Base-by-base conservation (phyloP, 108 stramenopile species). In the Pseudonitzschia multistriata region DNA sequence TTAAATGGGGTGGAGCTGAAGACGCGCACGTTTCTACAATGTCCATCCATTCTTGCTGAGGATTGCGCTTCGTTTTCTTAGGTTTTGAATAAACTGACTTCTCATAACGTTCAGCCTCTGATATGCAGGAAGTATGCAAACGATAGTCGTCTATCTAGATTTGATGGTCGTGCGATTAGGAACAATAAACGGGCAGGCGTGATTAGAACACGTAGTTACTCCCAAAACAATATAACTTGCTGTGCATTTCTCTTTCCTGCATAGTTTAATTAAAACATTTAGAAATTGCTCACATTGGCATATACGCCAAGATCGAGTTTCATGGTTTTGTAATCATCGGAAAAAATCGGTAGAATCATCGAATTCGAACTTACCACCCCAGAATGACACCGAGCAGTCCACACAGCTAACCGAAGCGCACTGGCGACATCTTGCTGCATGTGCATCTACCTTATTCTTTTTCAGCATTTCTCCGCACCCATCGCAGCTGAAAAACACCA, bases 251-350 rank as follows among this genome's bases (percentile, higher is more conserved):
- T 33, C 35, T 21, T 25, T 62, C 64, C 88, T 78, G 88, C 89
- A 93, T 86, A 89, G 92, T 93, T 93, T 93, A 93, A 93, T 93
- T 93, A 93, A 93, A 93, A 93, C 92, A 91, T 79, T 54, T 82
- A 77, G 78, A 39, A 74, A 76, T 77, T 83, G 69, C 92, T 88
- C 89, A 85, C 92, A 93, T 52, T 79, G 92, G 55, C 55, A 63
- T 49, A 59, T 19, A 71, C 39, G 47, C 80, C 74, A 66, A 72
- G 22, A 54, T 81, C 82, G 74, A 86, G 80, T 39, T 36, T 67
- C 42, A 52, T 67, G 49, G 25, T 1, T 37, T 71, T 74, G 65
- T 71, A 78, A 75, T 78, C 77, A 54, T 82, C 48, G 70, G 71
- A 72, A 72, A 52, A 34, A 0, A 15, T 22, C 27, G 37, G 55